phyloP scores from a whole-genome alignment of 495 filamentous ascomycete genomes.

The Xylaria grammica region DNA sequence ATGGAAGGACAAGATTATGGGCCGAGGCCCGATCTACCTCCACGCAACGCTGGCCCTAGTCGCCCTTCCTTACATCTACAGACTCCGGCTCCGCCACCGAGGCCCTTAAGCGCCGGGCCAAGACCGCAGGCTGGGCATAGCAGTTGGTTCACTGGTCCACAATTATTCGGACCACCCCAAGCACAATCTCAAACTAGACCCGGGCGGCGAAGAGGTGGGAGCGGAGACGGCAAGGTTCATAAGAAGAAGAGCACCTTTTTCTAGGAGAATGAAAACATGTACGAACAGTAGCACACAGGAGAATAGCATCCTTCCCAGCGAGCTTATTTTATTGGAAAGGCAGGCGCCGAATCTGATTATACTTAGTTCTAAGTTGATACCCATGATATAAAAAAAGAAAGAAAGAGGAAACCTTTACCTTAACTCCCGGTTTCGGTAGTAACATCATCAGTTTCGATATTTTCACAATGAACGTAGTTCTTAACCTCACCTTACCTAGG shows the following conservation, averaged over 20 bases:
- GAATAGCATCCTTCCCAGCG: background rate
- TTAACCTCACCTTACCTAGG: background rate
- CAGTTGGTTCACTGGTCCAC: slow-evolving; percentile 28
- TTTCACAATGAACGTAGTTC: background rate
- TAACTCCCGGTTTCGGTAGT: too few species aligned
- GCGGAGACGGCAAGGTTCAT: slow-evolving; percentile 31
- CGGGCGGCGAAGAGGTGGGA: slow-evolving; percentile 29
- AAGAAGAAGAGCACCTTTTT: slow-evolving; percentile 42
- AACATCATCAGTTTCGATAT: background rate
- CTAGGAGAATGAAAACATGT: slow-evolving; percentile 11
- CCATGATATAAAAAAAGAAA: slow-evolving; percentile 30
- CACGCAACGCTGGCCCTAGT: slow-evolving; percentile 26
- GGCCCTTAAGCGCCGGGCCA: slow-evolving; percentile 52
- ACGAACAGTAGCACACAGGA: background rate
- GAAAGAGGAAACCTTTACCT: too few species aligned
- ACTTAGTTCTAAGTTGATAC: slow-evolving; percentile 31
- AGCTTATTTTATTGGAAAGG: slow-evolving; percentile 8
- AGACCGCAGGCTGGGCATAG: slow-evolving; percentile 27
- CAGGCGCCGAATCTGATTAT: slow-evolving; percentile 16
- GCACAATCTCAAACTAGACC: slow-evolving; percentile 3
- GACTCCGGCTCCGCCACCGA: slow-evolving; percentile 41
- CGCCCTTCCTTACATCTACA: slow-evolving; percentile 27
- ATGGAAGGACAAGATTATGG: slow-evolving; percentile 50
- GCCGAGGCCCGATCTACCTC: slow-evolving; percentile 28
- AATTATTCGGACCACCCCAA: slow-evolving; percentile 10